Evolutionary conservation across 345 rosid species (phyloP).

Genomic region (Citrus cavaleriei): DNA sequence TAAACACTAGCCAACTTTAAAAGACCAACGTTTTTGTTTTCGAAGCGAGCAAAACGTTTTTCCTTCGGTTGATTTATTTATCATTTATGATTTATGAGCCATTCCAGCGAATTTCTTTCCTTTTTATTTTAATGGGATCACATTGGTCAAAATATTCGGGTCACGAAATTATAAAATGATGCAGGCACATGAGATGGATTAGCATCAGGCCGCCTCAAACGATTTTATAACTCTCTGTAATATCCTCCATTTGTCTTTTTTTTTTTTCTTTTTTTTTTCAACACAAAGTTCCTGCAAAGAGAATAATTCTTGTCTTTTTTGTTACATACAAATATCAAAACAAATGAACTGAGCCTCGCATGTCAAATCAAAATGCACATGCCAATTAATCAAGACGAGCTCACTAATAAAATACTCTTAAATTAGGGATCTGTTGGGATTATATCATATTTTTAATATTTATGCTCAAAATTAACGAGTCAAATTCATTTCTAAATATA

Average conservation of each 20-base stretch:
- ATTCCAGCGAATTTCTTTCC: neutral
- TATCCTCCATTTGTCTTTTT: neutral
- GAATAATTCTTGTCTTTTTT: neutral
- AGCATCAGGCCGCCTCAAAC: neutral
- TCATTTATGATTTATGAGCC: neutral
- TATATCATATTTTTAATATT: too few relatives aligned
- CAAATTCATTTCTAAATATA: too few relatives aligned
- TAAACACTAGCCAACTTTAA: neutral
- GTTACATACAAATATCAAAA: neutral
- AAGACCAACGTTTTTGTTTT: neutral
- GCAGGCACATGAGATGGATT: neutral
- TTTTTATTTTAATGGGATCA: neutral
- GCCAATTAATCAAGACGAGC: neutral
- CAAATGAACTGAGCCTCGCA: neutral
- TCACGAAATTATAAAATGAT: neutral
- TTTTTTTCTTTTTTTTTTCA: neutral
- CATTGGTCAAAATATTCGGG: neutral
- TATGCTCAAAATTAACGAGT: too few relatives aligned
- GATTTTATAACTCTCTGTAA: neutral
- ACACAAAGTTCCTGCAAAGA: neutral
- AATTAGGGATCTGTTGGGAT: neutral
- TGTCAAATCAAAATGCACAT: neutral
- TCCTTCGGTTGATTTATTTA: too few relatives aligned
- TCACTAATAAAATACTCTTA: neutral
- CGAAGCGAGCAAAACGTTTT: neutral